Evolutionary conservation across 306 rosid species (phyloP), one percentile per base, ranked within the genome.

Genomic region (Casuarina glauca): DNA sequence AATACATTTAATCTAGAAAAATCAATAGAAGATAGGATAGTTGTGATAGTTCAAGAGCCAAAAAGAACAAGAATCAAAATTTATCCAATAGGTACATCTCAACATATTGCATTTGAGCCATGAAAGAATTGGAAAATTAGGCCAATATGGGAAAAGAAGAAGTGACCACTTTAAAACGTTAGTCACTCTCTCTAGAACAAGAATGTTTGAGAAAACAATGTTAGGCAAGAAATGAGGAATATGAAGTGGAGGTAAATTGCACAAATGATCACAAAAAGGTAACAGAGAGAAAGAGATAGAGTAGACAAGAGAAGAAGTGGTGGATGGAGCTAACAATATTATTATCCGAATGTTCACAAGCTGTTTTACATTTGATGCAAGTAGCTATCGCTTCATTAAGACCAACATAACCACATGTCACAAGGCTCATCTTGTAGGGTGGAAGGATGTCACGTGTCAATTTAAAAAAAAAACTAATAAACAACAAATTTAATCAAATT

Each of bases 301-400:
- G 26, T 17, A 68, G 70, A 20, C 26, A 20, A 39, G 70, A 58
- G 32, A 26, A 4, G 20, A 62, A 55, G 38, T 17, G 54, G 39
- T 45, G 36, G 74, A 73, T 72, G 38, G 72, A 49, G 46, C 45
- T 20, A 63, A 17, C 74, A 82, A 78, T 38, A 64, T 38, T 64
- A 82, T 73, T 82, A 63, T 89, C 90, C 97, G 26, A 19, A 74
- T 93, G 96, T 68, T 84, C 90, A 46, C 83, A 63, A 75, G 46
- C 4, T 9, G 74, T 10, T 1, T 71, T 77, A 91, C 97, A 90
- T 69, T 83, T 81, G 17, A 55, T 26, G 80, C 96, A 93, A 70
- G 85, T 77, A 19, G 49, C 80, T 76, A 81, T 68, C 62, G 57
- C 16, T 42, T 89, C 90, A 7, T 20, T 17, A 66, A 20, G 75